phyloP scores from a whole-genome alignment of 2,329 filamentous ascomycete species.

The Fusarium oligoseptatum region DNA sequence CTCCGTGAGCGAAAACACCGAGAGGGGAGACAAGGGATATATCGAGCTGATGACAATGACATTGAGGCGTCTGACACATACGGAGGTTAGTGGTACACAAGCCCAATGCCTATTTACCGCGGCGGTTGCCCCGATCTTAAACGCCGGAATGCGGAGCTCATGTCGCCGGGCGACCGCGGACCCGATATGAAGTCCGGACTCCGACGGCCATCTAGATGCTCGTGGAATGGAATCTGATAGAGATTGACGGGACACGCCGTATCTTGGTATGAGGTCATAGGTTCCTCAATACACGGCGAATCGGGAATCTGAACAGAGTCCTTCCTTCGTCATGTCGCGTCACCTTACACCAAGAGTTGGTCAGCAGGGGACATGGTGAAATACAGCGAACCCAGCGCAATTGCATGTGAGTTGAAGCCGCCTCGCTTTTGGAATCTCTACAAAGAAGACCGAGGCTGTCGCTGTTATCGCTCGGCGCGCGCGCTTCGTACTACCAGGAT shows the following conservation, averaged over 20 bases:
- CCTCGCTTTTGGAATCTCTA: background rate
- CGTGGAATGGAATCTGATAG: background rate
- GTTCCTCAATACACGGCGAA: background rate
- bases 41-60: background rate
- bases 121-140: background rate
- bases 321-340: constrained; percentile 10
- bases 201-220: constrained; percentile 2
- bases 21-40: background rate
- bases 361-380: background rate
- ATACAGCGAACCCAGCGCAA: background rate
- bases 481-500: constrained; percentile 1
- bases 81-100: background rate
- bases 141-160: constrained; percentile 14
- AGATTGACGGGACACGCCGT: background rate
- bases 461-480: background rate
- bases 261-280: constrained; percentile 29
- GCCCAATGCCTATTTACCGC: background rate
- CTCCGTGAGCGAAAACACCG: background rate
- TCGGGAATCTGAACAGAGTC: background rate
- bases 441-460: background rate
- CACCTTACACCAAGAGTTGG: background rate
- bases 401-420: background rate
- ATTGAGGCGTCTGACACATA: background rate
- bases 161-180: constrained; percentile 11
- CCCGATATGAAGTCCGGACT: constrained; percentile 12